Evolutionary conservation across 2,329 filamentous ascomycete species (phyloP), one percentile per base, ranked within the genome.

Genomic region (Aspergillus ibericus): DNA sequence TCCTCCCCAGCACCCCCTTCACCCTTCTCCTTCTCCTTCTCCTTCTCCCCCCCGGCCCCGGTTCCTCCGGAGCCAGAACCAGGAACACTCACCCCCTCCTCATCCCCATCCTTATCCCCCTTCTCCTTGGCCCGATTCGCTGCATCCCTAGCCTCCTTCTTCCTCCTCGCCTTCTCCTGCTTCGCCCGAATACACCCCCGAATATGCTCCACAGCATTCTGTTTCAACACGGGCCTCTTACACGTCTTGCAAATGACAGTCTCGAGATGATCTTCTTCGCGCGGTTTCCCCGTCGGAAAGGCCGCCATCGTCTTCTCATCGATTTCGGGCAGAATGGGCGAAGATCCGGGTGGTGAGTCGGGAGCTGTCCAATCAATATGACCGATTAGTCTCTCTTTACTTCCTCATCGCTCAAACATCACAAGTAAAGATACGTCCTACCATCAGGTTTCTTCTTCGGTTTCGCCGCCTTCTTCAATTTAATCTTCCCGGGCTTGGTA

Each of bases 211-310:
- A 88, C 88, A 1, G 91, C 89, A 0, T 86, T 87, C 32, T 86
- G 86, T 68, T 88, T 90, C 13, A 95, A 81, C 12, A 96, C 85
- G 53, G 90, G 90, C 68, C 96, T 93, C 77, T 95, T 96, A 79
- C 93, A 99, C 73, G 96, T 92, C 73, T 95, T 97, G 83, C 93
- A 99, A 65, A 89, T 83, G 52, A 95, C 87, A 9, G 91, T 83
- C 63, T 96, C 91, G 10, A 90, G 85, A 57, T 82, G 82, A 70
- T 96, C 93, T 67, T 92, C 92, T 68, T 92, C 88, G 65, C 96
- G 83, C 0, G 92, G 92, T 58, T 89, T 87, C 61, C 92, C 91
- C 48, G 88, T 93, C 4, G 87, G 82, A 74, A 97, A 97, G 4
- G 90, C 90, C 60, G 91, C 87, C 66, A 90, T 85, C 13, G 90